Evolutionary conservation across 1,284 basidiomycete species (phyloP), one percentile per base, ranked within the genome.

Genomic region (Ceratobasidium sp.): DNA sequence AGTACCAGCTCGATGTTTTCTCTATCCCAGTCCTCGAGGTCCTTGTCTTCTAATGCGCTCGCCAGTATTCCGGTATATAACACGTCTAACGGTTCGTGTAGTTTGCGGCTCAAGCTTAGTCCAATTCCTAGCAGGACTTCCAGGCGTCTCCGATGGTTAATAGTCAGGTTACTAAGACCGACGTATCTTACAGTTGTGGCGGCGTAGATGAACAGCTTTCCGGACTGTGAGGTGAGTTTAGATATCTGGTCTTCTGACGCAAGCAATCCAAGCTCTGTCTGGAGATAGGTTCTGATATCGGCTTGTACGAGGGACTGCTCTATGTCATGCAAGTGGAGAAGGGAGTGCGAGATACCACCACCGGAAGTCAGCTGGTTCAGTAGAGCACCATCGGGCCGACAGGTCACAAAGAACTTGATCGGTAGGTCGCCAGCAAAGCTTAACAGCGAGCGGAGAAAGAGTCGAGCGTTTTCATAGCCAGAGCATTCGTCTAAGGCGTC

Each of bases 401-500:
- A 70, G 13, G 78, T 71, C 12, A 79, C 42, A n/a, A 79, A 52
- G n/a, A 79, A 65, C 48, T 71, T 77, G 17, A 79, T 38, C 1
- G 71, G 71, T 17, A 75, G 46, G 2, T 12, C 50, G 0, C 9
- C 2, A 0, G 71, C 3, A 38, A n/a, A 15, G 10, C 12, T 12
- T 12, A 75, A 28, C 6, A 75, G 48, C n/a, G 23, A 1, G 0
- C 56, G 50, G 10, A 79, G 46, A 4, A 77, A 28, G 7, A 52
- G 46, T 38, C 73, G 28, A 0, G 57, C 33, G 6, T 26, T 40
- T 7, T 23, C 15, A 7, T 42, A 48, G 17, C 48, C 48, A 4
- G 26, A 26, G 64, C 78, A 79, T 48, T 79, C 78, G 46, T 79
- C 78, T 23, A 79, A 38, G 0, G 78, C 78, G 38, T 79, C 78